Base-by-base conservation (phyloP, 805 yeast species). In the Lachancea sp. region DNA sequence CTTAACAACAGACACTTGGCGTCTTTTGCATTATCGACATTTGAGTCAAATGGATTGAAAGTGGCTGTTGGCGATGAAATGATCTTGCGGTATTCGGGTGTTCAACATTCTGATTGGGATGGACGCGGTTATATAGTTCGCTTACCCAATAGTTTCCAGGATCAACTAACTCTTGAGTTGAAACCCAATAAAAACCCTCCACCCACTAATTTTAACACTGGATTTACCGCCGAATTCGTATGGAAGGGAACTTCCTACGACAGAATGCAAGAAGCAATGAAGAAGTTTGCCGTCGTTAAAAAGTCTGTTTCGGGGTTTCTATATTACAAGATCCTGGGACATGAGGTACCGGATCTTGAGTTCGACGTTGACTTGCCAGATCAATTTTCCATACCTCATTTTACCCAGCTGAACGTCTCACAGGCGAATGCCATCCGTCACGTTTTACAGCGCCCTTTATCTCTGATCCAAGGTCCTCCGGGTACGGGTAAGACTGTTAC, bases 401-500 rank as follows among this genome's bases (percentile, higher is more conserved):
- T 83, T 45, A 75, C 86, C 0, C 75, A 75, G 39, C 68, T 89
- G 48, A 89, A 89, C 58, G 70, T 67, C 6, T 85, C 96, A 1
- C 97, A 89, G 60, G 72, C 74, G 2, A 75, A 74, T 52, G 96
- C 97, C 0, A 87, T 89, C 19, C 68, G 72, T 38, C 62, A 71
- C 8, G 95, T 81, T 0, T 60, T 87, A 43, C 74, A 73, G 51
- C 69, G 77, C 48, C 95, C 95, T 2, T 67, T 88, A 32, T 75
- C 92, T 5, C 69, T 87, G 49, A 86, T 87, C 46, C 96, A 89
- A 60, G 97, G 97, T 13, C 97, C 97, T 8, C 97, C 97, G 3
- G 95, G 95, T 48, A 89, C 97, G 0, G 97, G 97, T 58, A 89
- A 89, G 57, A 89, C 97, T 1, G 94, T 86, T 12, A 88, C 96